Percentiles rank a stretch among this genome's conserved stretches.
Conservation (phyloP, 305 asterid genomes). For the Fraxinus baroniana region DNA sequence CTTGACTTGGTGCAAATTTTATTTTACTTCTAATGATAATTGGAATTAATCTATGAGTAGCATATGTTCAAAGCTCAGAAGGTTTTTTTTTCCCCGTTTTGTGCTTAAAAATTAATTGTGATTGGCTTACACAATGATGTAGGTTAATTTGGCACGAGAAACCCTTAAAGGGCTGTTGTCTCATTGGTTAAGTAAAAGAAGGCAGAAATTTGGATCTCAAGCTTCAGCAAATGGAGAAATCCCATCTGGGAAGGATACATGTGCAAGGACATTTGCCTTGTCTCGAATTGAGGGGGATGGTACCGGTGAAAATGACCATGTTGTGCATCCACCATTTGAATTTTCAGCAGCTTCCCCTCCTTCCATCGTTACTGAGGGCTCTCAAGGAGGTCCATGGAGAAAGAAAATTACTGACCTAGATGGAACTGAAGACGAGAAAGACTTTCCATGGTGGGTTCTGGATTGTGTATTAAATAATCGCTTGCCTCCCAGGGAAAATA, state of each 20-base stretch:
- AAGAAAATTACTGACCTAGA: conserved; percentile 83
- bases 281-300: conserved; percentile 73
- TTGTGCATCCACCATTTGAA: conserved; percentile 81
- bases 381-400: conserved; percentile 93
- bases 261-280: conserved; percentile 50
- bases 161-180: conserved; percentile 89
- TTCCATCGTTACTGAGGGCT: conserved; percentile 88
- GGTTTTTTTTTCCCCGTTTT: background rate
- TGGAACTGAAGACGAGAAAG: conserved; percentile 93
- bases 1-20: conserved; percentile 1
- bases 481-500: conserved; percentile 87
- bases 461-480: conserved; percentile 89
- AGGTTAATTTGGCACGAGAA: conserved; percentile 93
- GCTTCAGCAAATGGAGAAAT: conserved; percentile 60
- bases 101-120: background rate
- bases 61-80: background rate
- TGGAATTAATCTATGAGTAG: background rate
- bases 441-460: conserved; percentile 89
- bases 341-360: conserved; percentile 77
- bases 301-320: conserved; percentile 68
- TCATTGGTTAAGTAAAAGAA: conserved; percentile 81
- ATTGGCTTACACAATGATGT: conserved; percentile 23
- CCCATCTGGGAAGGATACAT: conserved; percentile 67
- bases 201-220: conserved; percentile 70
- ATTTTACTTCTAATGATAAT: conserved; percentile 2